Evolutionary conservation across 1,284 basidiomycete species (phyloP).

Genomic region (Takashimella koratensis): DNA sequence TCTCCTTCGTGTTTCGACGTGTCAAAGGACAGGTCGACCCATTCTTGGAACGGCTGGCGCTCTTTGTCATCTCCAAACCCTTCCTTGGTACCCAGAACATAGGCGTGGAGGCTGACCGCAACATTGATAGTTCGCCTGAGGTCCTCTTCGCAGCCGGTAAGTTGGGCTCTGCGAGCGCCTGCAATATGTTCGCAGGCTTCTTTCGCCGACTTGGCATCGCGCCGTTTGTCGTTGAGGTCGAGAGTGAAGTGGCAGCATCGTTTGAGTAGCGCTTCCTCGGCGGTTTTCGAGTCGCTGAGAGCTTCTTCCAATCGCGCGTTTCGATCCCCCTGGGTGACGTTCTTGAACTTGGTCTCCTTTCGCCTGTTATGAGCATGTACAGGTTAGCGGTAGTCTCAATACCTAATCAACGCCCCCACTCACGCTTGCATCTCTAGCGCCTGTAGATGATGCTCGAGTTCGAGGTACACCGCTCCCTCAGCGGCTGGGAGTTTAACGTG

Average conservation of each 20-base stretch:
- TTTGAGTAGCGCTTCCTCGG: conserved; percentile 86
- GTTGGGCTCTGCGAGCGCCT: conserved; percentile 69
- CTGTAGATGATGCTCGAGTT: conserved; percentile 89
- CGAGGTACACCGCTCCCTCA: conserved; percentile 90
- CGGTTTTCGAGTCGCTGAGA: conserved; percentile 82
- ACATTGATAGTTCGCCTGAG: conserved; percentile 63
- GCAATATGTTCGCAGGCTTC: conserved; percentile 91
- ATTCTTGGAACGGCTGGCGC: conserved; percentile 38
- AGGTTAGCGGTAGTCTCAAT: conserved; percentile 2
- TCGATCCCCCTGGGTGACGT: conserved; percentile 63
- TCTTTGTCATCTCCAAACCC: conserved; percentile 19
- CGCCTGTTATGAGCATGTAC: conserved; percentile 50
- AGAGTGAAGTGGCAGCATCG: conserved; percentile 85
- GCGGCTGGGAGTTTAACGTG: conserved; percentile 78
- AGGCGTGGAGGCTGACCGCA: conserved; percentile 55
- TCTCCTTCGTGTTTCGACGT: conserved; percentile 56
- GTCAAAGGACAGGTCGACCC: conserved; percentile 36
- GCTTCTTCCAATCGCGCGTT: conserved; percentile 82
- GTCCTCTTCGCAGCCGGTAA: conserved; percentile 73
- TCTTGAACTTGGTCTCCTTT: conserved; percentile 66
- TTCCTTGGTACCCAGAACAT: conserved; percentile 27
- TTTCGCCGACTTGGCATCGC: conserved; percentile 61
- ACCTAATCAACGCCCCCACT: conserved; percentile 7
- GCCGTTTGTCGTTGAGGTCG: conserved; percentile 59
- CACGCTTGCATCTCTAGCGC: conserved; percentile 46